Evolutionary conservation across 352 stramenopile genomes (phyloP), one percentile per base, ranked within the genome.

Genomic region (Phytophthora tubulina): DNA sequence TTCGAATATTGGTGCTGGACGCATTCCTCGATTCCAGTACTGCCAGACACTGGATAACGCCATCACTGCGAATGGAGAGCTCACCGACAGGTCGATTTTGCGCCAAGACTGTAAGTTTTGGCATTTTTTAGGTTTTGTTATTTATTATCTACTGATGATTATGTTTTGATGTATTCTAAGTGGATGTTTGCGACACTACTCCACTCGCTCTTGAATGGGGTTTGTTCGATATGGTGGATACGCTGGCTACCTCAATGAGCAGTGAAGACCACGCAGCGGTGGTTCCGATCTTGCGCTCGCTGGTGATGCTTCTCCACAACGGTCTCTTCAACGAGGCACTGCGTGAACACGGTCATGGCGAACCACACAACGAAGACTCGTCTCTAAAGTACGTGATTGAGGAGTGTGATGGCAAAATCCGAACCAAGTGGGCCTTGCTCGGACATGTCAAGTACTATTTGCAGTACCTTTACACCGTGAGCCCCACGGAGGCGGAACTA

Each of bases 181-280:
- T 92, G 15, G 53, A 50, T 5, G 67, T 90, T 41, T 79, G 82
- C 8, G 81, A 95, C 59, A 81, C 75, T 0, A 65, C 88, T 21
- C 78, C 85, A 4, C 70, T 95, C n/a, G 86, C 86, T 3, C 67
- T 95, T 4, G 81, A 92, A 39, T 95, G 88, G 88, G 75, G 74
- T 0, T 64, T 95, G 30, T 94, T 93, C 46, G 84, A 94, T 44
- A 80, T 87, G 55, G 74, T 90, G 3, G 57, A 92, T 30, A 83
- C 71, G 38, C 61, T 95, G 10, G 86, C 88, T 7, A 91, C 80
- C 3, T 93, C 88, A 0, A 93, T 95, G 88, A 95, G 78, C 68
- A 95, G 88, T 36, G 88, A 95, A 84, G 88, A 95, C 62, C 88
- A 95, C 59, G 65, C 62, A 0, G 85, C 87, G 2, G 84, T 88